Conservation (phyloP, 495 filamentous ascomycete species). For the Glonium stellatum region DNA sequence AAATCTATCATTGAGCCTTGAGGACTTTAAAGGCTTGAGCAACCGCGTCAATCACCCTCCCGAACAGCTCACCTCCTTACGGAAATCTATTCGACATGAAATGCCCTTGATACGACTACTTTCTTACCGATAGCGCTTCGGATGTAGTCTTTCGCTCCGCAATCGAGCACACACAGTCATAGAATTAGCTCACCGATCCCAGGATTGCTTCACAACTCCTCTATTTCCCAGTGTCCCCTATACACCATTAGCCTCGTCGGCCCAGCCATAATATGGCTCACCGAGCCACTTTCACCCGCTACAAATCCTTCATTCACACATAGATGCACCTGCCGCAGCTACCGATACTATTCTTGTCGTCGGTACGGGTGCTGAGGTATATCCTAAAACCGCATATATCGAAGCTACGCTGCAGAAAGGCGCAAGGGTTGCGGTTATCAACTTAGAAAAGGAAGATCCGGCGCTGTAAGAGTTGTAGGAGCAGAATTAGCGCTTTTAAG, state of each 20-base stretch:
- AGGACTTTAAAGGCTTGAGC: neutral
- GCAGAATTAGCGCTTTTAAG: slow-evolving; percentile 24
- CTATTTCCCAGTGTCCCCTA: slow-evolving; percentile 9
- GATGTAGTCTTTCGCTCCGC: neutral
- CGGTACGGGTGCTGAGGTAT: slow-evolving; percentile 21
- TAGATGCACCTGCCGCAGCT: slow-evolving; percentile 3
- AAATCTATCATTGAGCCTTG: too few species aligned
- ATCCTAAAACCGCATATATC: slow-evolving; percentile 22
- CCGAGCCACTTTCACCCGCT: neutral
- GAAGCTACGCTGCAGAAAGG: slow-evolving; percentile 15
- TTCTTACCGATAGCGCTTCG: neutral
- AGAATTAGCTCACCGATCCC: neutral
- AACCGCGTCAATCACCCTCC: slow-evolving; percentile 12
- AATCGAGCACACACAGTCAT: neutral
- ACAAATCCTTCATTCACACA: neutral
- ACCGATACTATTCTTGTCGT: slow-evolving; percentile 24
- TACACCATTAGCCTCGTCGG: slow-evolving; percentile 12
- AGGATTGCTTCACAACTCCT: neutral
- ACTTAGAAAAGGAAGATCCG: slow-evolving; percentile 15
- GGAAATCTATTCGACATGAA: slow-evolving; percentile 16
- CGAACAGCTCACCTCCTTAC: slow-evolving; percentile 12
- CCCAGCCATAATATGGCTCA: slow-evolving; percentile 21
- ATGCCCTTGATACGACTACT: slow-evolving; percentile 7
- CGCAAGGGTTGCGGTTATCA: slow-evolving; percentile 20
- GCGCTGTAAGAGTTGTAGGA: slow-evolving; percentile 1